A percentile compares a stretch with the other conserved stretches of the same genome.
phyloP scores from a whole-genome alignment of 2,329 filamentous ascomycete species.

The Colletotrichum neosansevieriae region DNA sequence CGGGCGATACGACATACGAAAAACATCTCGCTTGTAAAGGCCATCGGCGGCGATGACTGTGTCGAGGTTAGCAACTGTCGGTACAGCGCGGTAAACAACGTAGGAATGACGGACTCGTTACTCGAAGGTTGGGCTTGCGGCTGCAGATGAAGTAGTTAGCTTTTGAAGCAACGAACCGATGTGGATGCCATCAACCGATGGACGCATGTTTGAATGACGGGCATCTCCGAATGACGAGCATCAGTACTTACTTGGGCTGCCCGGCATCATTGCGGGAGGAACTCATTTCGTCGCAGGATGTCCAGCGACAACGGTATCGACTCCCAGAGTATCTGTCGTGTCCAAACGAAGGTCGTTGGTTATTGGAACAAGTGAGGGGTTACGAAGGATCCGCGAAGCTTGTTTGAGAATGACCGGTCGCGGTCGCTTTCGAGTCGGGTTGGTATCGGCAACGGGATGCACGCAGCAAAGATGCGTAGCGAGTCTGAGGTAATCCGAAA shows the following conservation, averaged over 20 bases:
- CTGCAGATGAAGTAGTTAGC: slow-evolving; percentile 29
- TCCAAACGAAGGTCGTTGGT: slow-evolving; percentile 23
- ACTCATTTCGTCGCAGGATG: slow-evolving; percentile 41
- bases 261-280: slow-evolving; percentile 52
- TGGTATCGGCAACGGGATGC: slow-evolving; percentile 19
- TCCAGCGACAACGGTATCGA: slow-evolving; percentile 40
- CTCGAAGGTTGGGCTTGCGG: slow-evolving; percentile 87
- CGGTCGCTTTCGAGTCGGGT: slow-evolving; percentile 17
- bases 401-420: slow-evolving; percentile 26
- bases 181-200: neutral
- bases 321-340: slow-evolving; percentile 34
- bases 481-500: slow-evolving; percentile 24
- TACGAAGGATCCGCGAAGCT: slow-evolving; percentile 9
- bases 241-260: slow-evolving; percentile 49
- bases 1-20: slow-evolving; percentile 74
- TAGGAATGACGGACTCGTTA: slow-evolving; percentile 79
- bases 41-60: slow-evolving; percentile 98
- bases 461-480: slow-evolving; percentile 20
- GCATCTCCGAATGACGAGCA: slow-evolving; percentile 2
- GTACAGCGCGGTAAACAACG: slow-evolving; percentile 37
- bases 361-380: slow-evolving; percentile 37
- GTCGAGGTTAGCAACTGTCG: slow-evolving; percentile 52
- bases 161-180: neutral
- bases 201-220: neutral
- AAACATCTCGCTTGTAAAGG: slow-evolving; percentile 98